Percentiles rank a stretch among this genome's conserved stretches.
Evolutionary conservation across 1,284 basidiomycete genomes (phyloP).

Genomic region (Pulveroboletus sp.): DNA sequence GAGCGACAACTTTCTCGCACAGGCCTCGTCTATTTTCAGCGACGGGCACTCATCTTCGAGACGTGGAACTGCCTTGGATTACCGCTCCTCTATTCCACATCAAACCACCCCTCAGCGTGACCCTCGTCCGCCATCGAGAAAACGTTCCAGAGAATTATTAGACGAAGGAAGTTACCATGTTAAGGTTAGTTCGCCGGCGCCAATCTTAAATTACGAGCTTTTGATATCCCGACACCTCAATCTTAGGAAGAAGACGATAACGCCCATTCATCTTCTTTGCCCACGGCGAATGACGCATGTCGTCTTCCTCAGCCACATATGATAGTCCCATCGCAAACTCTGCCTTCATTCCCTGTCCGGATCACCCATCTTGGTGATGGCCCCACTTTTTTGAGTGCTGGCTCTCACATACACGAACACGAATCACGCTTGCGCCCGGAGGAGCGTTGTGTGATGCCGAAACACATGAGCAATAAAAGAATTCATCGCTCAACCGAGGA

Average conservation of each 20-base stretch:
- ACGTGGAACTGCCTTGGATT: conserved; percentile 19
- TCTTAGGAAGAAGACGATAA: conserved; percentile 28
- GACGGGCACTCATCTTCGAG: conserved; percentile 24
- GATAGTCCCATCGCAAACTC: conserved; percentile 24
- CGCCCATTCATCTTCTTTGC: conserved; percentile 20
- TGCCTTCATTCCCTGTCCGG: conserved; percentile 15
- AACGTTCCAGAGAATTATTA: conserved; percentile 33
- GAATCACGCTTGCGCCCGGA: conserved; percentile 25
- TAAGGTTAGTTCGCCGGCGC: conserved; percentile 32
- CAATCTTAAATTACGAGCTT: conserved; percentile 29
- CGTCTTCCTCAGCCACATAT: conserved; percentile 25
- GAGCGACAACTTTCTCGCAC: conserved; percentile 33
- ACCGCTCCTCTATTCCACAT: conserved; percentile 13
- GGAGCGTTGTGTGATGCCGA: conserved; percentile 21
- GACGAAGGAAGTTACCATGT: conserved; percentile 29
- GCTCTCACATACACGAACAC: conserved; percentile 18
- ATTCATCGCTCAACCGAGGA: conserved; percentile 30
- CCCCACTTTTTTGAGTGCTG: conserved; percentile 7
- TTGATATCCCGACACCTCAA: conserved; percentile 25
- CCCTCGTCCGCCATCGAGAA: conserved; percentile 30
- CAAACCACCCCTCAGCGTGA: conserved; percentile 18
- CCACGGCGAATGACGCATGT: conserved; percentile 21
- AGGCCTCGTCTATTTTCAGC: conserved; percentile 33
- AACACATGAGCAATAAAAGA: conserved; percentile 29
- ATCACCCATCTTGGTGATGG: conserved; percentile 14